A percentile compares a stretch with the other conserved stretches of the same genome.
Conservation (phyloP, 768 basidiomycete species). For the Mycena epipterygia region DNA sequence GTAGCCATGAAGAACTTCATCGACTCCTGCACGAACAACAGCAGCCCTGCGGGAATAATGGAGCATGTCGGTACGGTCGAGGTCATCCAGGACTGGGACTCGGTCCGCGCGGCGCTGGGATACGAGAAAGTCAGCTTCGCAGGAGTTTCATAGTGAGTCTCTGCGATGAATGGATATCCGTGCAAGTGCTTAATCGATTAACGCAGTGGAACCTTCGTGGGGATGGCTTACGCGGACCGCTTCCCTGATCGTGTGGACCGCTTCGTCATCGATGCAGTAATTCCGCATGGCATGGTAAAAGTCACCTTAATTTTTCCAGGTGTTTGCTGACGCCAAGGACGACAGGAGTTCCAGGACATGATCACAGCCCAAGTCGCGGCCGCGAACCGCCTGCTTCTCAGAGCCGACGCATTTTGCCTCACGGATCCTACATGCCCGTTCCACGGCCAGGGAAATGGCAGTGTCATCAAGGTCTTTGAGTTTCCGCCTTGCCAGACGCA, state of each 20-base stretch:
- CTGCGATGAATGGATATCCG: not conserved
- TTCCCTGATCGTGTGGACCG: conserved; percentile 28
- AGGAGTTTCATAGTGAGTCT: conserved; percentile 35
- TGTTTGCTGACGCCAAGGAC: not conserved
- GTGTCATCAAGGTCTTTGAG: conserved; percentile 51
- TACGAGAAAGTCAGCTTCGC: conserved; percentile 28
- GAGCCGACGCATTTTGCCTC: conserved; percentile 37
- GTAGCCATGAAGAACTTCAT: conserved; percentile 22
- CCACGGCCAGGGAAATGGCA: conserved; percentile 35
- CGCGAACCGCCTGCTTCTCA: conserved; percentile 31
- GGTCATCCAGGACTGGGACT: conserved; percentile 32
- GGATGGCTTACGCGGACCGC: conserved; percentile 23
- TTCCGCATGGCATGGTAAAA: conserved; percentile 19
- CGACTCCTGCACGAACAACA: not conserved
- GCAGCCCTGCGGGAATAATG: conserved; percentile 30
- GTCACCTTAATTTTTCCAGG: not conserved
- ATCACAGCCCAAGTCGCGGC: conserved; percentile 29
- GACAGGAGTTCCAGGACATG: conserved; percentile 6
- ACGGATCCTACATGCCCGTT: conserved; percentile 35
- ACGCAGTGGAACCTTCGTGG: conserved; percentile 23
- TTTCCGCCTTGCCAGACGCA: too few species aligned
- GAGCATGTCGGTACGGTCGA: conserved; percentile 18
- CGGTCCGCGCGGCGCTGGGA: conserved; percentile 28
- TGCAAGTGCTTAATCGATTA: not conserved
- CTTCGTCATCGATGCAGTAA: conserved; percentile 30